These are phyloP conservation scores for Globisporangium rhizosaccharum DNA, from an alignment of 352 stramenopile species.

Conservation along the genomic window DNA sequence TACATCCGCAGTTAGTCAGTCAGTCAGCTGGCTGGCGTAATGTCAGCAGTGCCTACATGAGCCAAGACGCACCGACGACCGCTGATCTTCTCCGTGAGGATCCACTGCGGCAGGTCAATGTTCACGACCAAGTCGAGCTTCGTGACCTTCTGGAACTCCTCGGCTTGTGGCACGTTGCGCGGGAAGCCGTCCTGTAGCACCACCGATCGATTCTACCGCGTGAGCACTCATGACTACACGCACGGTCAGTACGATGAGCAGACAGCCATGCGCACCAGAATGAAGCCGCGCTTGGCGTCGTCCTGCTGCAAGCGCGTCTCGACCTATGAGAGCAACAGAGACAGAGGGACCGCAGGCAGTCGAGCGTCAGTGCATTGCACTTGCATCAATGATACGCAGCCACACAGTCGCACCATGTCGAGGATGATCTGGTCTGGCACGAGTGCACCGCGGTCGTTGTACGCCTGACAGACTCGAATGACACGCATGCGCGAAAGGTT, in stretches of 20 bases:
- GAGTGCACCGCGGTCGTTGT: constrained; percentile 76
- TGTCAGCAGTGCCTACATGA: neutral
- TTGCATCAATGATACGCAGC: neutral
- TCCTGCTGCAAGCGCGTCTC: constrained; percentile 62
- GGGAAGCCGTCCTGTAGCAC: constrained; percentile 73
- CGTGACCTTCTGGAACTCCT: constrained; percentile 72
- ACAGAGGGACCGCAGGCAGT: neutral
- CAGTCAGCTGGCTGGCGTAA: neutral
- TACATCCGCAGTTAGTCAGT: neutral
- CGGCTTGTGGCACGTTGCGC: constrained; percentile 83
- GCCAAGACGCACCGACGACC: constrained; percentile 51
- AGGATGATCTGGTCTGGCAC: constrained; percentile 88
- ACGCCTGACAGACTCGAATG: constrained; percentile 31
- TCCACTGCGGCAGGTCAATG: constrained; percentile 85
- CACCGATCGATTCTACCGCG: neutral
- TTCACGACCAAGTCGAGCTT: constrained; percentile 84
- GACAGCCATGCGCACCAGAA: constrained; percentile 36
- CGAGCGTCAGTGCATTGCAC: neutral
- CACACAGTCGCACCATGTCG: constrained; percentile 54
- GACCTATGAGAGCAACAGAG: constrained; percentile 25
- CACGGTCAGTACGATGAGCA: neutral
- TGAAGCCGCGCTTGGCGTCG: constrained; percentile 77
- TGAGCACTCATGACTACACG: neutral
- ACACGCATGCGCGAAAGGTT: neutral
- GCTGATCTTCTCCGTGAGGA: constrained; percentile 87